Base-by-base conservation (phyloP, 2,329 filamentous ascomycete genomes). In the Epicoccum sorghinum region DNA sequence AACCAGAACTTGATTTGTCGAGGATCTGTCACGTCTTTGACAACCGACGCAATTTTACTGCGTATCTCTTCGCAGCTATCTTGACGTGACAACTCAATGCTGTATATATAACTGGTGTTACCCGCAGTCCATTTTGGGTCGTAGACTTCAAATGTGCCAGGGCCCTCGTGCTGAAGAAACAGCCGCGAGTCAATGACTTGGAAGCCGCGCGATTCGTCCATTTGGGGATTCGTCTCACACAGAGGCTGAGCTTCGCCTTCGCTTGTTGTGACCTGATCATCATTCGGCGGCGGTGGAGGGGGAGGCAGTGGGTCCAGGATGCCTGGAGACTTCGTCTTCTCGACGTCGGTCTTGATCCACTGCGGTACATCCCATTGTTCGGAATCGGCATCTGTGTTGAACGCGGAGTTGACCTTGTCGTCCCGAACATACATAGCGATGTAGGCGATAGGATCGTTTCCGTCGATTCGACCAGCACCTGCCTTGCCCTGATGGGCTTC, bases 341-440 rank as follows among this genome's bases (percentile, higher is more conserved):
- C 64, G 22, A 68, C 58, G 24, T 74, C 68, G 12, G 51, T 53
- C 8, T 55, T 54, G 12, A 82, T 59, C 68, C 76, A 74, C 3
- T 74, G 62, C 0, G 80, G 71, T 4, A 79, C 73, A 10, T 79
- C 65, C 80, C 82, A 84, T 14, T 56, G 61, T 52, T 77, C 78
- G 37, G 78, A 79, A 5, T 77, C 77, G 18, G 77, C 71, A 12
- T 79, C 62, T 35, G 76, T 75, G 3, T 78, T 71, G 53, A 77
- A 73, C 1, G 68, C 61, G 4, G 61, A 52, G 1, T 68, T 56
- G 2, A 78, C 68, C 32, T 80, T 66, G 59, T 83, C 81, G 29
- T 78, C 76, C 40, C 82, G 82, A 18, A 86, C 74, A 61, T 86
- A 86, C 70, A 85, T 77, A 12, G 74, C 81, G 50, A 83, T 75